phyloP scores from a whole-genome alignment of 1,284 basidiomycete species.

The Ceratobasidium sp. region DNA sequence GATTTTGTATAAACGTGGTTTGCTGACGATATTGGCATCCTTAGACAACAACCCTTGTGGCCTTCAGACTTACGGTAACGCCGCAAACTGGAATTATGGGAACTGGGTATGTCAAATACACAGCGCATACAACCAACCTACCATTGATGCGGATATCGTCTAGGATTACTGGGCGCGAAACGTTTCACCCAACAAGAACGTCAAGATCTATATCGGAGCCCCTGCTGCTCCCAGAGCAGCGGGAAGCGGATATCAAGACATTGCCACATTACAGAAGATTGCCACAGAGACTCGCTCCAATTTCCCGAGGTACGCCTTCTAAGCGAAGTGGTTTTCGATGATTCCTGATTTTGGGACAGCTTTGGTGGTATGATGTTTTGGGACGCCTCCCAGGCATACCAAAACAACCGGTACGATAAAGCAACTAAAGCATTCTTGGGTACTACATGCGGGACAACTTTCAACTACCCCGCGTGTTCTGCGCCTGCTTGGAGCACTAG shows the following conservation, averaged over 20 bases:
- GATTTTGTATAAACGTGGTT: not conserved
- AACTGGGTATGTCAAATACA: constrained; percentile 37
- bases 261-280: constrained; percentile 42
- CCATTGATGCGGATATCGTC: not conserved
- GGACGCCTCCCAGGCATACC: constrained; percentile 75
- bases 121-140: not conserved
- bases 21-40: not conserved
- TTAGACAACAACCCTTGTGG: constrained; percentile 48
- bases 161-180: constrained; percentile 48
- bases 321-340: not conserved
- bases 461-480: constrained; percentile 68
- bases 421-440: constrained; percentile 71
- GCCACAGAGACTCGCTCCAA: constrained; percentile 50
- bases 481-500: constrained; percentile 65
- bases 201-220: constrained; percentile 49
- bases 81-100: constrained; percentile 43
- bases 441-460: constrained; percentile 62
- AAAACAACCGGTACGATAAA: constrained; percentile 62
- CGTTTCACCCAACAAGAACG: constrained; percentile 48
- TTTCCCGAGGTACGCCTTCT: constrained; percentile 58
- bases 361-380: constrained; percentile 78
- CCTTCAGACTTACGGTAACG: constrained; percentile 44
- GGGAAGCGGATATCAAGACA: constrained; percentile 44
- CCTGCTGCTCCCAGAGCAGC: constrained; percentile 47
- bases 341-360: constrained; percentile 46